A percentile compares a stretch with the other conserved stretches of the same genome.
Conservation (phyloP, 1,284 basidiomycete species). For the Leccinum insolens region DNA sequence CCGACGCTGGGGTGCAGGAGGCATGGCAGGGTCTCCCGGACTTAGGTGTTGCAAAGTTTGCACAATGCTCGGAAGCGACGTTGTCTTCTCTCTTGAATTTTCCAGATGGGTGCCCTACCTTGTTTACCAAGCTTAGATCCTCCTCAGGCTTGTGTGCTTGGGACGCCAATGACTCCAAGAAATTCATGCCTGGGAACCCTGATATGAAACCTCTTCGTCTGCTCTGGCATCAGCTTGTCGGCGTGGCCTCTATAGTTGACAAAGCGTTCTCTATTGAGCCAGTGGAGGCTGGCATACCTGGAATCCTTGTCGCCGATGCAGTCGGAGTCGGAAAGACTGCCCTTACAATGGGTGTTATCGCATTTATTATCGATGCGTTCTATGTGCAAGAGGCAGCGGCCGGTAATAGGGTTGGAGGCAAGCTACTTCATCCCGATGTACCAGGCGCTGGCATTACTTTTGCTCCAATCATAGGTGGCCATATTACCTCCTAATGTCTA, state of each 20-base stretch:
- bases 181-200: constrained; percentile 4
- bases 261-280: constrained; percentile 1
- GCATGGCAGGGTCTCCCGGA: constrained; percentile 3
- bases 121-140: constrained; percentile 12
- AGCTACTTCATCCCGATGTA: neutral
- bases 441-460: neutral
- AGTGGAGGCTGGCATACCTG: neutral
- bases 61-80: neutral
- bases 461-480: constrained; percentile 12
- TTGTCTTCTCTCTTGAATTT: constrained; percentile 7
- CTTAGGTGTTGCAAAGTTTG: constrained; percentile 10
- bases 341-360: constrained; percentile 10
- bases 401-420: constrained; percentile 1
- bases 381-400: constrained; percentile 7
- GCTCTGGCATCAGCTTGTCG: constrained; percentile 16
- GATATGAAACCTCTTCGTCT: constrained; percentile 12
- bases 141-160: constrained; percentile 9
- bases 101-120: neutral
- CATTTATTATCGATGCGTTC: constrained; percentile 10
- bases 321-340: constrained; percentile 15
- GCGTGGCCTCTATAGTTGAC: constrained; percentile 4
- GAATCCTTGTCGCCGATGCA: constrained; percentile 5
- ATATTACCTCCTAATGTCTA: neutral
- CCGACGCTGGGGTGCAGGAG: neutral
- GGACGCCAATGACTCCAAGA: neutral